Percentiles rank a stretch among this genome's conserved stretches.
phyloP scores from a whole-genome alignment of 2,329 filamentous ascomycete species.

The Emericellopsis atlantica region DNA sequence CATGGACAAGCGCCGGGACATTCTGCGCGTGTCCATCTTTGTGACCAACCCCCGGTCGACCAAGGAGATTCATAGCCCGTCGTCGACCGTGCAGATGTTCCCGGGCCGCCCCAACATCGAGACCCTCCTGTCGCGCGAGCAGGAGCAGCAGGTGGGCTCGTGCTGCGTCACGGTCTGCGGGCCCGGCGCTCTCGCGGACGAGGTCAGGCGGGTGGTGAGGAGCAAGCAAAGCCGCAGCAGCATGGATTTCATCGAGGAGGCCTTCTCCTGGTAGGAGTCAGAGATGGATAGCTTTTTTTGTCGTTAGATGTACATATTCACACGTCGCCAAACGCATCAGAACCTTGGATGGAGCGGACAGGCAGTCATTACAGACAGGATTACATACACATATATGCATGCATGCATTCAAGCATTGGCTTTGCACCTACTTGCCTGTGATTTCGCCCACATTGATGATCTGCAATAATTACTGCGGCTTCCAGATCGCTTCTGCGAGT shows the following conservation, averaged over 20 bases:
- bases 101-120: constrained; percentile 65
- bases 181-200: constrained; percentile 60
- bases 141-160: constrained; percentile 61
- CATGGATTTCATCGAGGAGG: constrained; percentile 71
- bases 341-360: not conserved
- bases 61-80: constrained; percentile 71
- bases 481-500: too few relatives aligned
- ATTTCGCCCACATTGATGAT: too few relatives aligned
- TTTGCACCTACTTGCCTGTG: too few relatives aligned
- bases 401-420: too few relatives aligned
- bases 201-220: constrained; percentile 57
- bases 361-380: too few relatives aligned
- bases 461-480: too few relatives aligned
- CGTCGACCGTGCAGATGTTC: constrained; percentile 73
- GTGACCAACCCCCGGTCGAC: constrained; percentile 62
- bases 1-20: constrained; percentile 62
- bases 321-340: not conserved
- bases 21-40: constrained; percentile 66
- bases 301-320: too few relatives aligned
- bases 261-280: constrained; percentile 45
- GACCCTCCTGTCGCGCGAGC: constrained; percentile 59
- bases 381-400: too few relatives aligned
- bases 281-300: not conserved
- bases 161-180: constrained; percentile 67
- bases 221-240: constrained; percentile 49